Evolutionary conservation across 2,329 filamentous ascomycete species (phyloP).

Genomic region (Shiraia bambusicola): DNA sequence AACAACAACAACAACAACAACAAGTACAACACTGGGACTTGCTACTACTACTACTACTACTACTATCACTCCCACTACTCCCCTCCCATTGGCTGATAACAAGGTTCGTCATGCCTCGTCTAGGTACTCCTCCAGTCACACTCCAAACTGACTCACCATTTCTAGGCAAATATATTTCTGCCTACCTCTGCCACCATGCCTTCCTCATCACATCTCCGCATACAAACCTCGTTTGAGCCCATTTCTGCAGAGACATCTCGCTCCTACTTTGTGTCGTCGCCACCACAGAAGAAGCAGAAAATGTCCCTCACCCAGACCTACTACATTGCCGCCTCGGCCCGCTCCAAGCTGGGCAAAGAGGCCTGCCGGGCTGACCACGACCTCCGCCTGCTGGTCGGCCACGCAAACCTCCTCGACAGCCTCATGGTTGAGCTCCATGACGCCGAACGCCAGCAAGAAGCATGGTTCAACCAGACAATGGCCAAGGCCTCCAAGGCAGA

Average conservation of each 20-base stretch:
- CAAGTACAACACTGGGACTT: no score
- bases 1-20: conserved; percentile 2
- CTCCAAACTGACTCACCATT: conserved; percentile 56
- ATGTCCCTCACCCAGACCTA: conserved; percentile 99
- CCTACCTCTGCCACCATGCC: conserved; percentile 45
- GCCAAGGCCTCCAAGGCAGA: conserved; percentile 66
- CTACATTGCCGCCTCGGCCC: conserved; percentile 95
- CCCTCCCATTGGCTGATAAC: conserved; percentile 32
- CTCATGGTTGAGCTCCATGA: conserved; percentile 91
- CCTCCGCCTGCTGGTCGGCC: conserved; percentile 90
- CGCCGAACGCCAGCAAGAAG: conserved; percentile 92
- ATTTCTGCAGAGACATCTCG: conserved; percentile 48
- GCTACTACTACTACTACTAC: conserved; percentile 12
- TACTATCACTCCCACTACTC: conserved; percentile 8
- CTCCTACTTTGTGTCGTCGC: conserved; percentile 45
- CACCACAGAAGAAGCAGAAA: conserved; percentile 66
- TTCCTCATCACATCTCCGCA: conserved; percentile 50
- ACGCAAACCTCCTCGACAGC: conserved; percentile 96
- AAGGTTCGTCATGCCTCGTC: conserved; percentile 36
- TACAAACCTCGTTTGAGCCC: conserved; percentile 51
- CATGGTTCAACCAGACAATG: conserved; percentile 96
- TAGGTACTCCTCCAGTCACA: conserved; percentile 34
- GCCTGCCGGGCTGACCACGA: conserved; percentile 90
- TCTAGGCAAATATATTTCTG: conserved; percentile 35
- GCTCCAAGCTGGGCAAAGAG: conserved; percentile 92